phyloP scores from a whole-genome alignment of 2,329 filamentous ascomycete genomes.

The Teratosphaeria gauchensis region DNA sequence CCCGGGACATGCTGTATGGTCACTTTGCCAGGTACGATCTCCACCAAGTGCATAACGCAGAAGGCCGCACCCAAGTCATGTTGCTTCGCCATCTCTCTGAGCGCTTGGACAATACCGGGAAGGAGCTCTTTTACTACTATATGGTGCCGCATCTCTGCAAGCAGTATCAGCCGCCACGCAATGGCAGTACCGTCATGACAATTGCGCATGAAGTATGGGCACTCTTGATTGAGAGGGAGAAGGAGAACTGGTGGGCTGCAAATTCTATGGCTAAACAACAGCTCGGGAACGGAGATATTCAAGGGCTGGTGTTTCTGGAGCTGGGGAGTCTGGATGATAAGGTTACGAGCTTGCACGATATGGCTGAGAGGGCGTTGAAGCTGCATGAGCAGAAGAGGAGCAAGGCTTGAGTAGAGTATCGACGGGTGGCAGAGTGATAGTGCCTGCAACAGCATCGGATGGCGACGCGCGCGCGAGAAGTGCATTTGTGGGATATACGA shows the following conservation, averaged over 20 bases:
- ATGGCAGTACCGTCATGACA: conserved; percentile 8
- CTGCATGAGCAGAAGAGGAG: background rate
- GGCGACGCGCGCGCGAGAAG: no score
- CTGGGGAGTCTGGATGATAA: conserved; percentile 7
- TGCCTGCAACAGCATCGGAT: no score
- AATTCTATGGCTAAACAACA: conserved; percentile 6
- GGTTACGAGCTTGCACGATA: conserved; percentile 9
- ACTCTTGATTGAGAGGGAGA: conserved; percentile 1
- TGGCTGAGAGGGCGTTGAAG: conserved; percentile 1
- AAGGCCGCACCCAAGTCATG: conserved; percentile 9
- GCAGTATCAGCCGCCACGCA: conserved; percentile 5
- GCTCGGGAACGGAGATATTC: conserved; percentile 10
- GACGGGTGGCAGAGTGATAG: no score
- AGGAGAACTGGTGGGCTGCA: conserved; percentile 6
- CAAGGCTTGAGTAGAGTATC: background rate
- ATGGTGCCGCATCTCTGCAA: conserved; percentile 10
- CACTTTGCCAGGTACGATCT: conserved; percentile 11
- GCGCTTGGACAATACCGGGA: conserved; percentile 9
- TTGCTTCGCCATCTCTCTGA: conserved; percentile 13
- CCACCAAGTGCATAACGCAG: conserved; percentile 5
- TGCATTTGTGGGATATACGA: no score
- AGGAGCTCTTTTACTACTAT: conserved; percentile 12
- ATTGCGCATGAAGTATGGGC: conserved; percentile 8
- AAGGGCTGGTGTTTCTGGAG: conserved; percentile 7
- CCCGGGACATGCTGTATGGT: conserved; percentile 11